Percentiles rank a stretch among this genome's conserved stretches.
phyloP scores from a whole-genome alignment of 2,329 filamentous ascomycete genomes.

The Beauveria sp. region DNA sequence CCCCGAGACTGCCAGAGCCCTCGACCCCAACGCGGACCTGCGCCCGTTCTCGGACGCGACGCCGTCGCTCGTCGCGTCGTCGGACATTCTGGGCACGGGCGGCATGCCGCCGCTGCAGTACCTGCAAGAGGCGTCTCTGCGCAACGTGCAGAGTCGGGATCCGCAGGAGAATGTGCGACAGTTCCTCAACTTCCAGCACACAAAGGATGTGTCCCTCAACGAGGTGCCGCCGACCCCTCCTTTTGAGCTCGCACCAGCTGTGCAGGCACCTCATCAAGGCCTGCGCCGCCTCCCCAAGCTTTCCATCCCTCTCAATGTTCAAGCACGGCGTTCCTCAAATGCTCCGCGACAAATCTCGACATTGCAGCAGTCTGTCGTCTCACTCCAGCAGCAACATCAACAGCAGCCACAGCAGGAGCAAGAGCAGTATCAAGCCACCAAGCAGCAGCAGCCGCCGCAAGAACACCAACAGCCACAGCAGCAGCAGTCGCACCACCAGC shows the following conservation, averaged over 20 bases:
- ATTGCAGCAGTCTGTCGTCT: conserved; percentile 16
- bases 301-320: conserved; percentile 43
- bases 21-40: conserved; percentile 44
- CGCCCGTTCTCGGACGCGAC: conserved; percentile 68
- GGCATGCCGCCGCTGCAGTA: conserved; percentile 55
- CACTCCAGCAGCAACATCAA: conserved; percentile 16
- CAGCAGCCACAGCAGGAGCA: conserved; percentile 10
- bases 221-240: conserved; percentile 64
- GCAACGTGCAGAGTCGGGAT: conserved; percentile 62
- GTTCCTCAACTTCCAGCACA: conserved; percentile 78
- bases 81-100: conserved; percentile 74
- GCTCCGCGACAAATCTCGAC: conserved; percentile 20
- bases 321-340: conserved; percentile 20
- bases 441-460: background rate
- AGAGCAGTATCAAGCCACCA: background rate
- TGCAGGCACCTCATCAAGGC: conserved; percentile 37
- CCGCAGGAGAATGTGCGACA: conserved; percentile 90
- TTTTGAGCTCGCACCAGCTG: conserved; percentile 51
- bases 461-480: background rate
- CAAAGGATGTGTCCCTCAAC: conserved; percentile 28
- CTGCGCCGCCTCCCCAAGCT: conserved; percentile 56
- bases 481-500: conserved; percentile 1
- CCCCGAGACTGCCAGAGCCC: conserved; percentile 52
- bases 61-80: conserved; percentile 83
- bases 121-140: conserved; percentile 67